phyloP scores from a whole-genome alignment of 2,329 filamentous ascomycete genomes.

The Penicillium sp. region DNA sequence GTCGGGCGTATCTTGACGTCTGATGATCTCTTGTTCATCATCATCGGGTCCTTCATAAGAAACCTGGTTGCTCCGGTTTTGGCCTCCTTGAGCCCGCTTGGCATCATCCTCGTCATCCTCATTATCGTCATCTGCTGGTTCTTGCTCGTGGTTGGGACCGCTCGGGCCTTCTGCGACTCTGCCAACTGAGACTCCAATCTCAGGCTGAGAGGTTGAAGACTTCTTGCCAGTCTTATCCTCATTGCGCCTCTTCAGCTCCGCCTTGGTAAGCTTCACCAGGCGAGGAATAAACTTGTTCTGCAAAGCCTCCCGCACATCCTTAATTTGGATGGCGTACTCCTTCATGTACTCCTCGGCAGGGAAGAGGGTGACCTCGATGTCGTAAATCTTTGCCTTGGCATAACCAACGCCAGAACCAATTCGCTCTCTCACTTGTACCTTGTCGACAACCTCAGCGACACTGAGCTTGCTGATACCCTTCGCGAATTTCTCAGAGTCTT shows the following conservation, averaged over 20 bases:
- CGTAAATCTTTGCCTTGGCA: slow-evolving; percentile 73
- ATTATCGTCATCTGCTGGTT: slow-evolving; percentile 63
- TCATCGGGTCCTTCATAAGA: slow-evolving; percentile 92
- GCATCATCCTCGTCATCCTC: slow-evolving; percentile 71
- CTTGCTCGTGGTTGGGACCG: slow-evolving; percentile 48
- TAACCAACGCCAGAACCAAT: slow-evolving; percentile 65
- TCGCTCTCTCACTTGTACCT: slow-evolving; percentile 71
- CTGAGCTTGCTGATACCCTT: slow-evolving; percentile 87
- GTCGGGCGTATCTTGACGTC: slow-evolving; percentile 54
- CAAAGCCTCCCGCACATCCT: slow-evolving; percentile 73
- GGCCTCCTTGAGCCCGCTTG: slow-evolving; percentile 53
- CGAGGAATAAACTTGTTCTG: slow-evolving; percentile 71
- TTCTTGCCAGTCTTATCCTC: slow-evolving; percentile 52
- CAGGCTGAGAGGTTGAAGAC: slow-evolving; percentile 65
- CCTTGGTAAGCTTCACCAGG: slow-evolving; percentile 63
- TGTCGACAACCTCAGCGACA: slow-evolving; percentile 76
- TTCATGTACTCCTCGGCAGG: slow-evolving; percentile 73
- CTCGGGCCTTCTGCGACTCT: slow-evolving; percentile 48
- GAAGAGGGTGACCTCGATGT: slow-evolving; percentile 77
- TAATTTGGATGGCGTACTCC: slow-evolving; percentile 74
- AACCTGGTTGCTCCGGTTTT: slow-evolving; percentile 72
- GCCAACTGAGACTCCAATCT: slow-evolving; percentile 62
- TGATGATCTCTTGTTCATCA: slow-evolving; percentile 74
- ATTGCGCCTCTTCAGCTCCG: slow-evolving; percentile 73
- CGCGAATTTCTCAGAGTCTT: slow-evolving; percentile 71